Evolutionary conservation across 2,329 filamentous ascomycete genomes (phyloP), one percentile per base, ranked within the genome.

Genomic region (Pseudogymnoascus sp.): DNA sequence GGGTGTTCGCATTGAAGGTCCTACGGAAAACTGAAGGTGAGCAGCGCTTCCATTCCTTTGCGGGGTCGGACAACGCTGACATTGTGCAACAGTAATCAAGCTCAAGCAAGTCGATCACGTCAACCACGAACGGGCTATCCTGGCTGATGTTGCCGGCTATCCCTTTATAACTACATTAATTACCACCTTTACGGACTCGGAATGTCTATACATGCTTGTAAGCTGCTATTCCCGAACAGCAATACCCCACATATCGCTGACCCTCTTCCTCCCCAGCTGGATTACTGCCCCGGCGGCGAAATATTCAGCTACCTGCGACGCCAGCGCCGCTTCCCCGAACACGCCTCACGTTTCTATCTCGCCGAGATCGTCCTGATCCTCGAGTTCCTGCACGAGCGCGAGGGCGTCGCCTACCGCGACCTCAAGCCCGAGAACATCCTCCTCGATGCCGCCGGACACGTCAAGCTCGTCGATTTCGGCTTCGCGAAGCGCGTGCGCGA

Each of bases 91-190:
- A 84, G 87, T 94, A 49, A 88, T 94, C 73, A 87, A 87, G 66
- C 82, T 93, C 63, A 93, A 93, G 79, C 90, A 94, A 72, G 87
- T 93, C 68, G 90, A 93, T 75, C 90, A 94, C 75, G 90, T 93
- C 62, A 87, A 89, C 65, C 90, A 92, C 75, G 90, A 94, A 79
- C 87, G 90, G 69, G 84, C 86, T 66, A 87, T 93, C 68, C 84
- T 94, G 60, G 84, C 85, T 70, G 86, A 90, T 66, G 88, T 93
- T 58, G 86, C 88, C 55, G 89, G 89, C 23, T 87, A 92, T 72
- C 90, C 90, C 23, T 94, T 93, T 76, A 92, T 94, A 72, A 92
- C 90, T 60, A 87, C 84, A 65, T 82, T 93, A 71, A 80, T 89
- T 59, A 88, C 87, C 64, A 91, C 89, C 67, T 94, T 93, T 77